A percentile compares a stretch with the other conserved stretches of the same genome.
Evolutionary conservation across 306 rosid genomes (phyloP).

Genomic region (Gynostemma pentaphyllum): DNA sequence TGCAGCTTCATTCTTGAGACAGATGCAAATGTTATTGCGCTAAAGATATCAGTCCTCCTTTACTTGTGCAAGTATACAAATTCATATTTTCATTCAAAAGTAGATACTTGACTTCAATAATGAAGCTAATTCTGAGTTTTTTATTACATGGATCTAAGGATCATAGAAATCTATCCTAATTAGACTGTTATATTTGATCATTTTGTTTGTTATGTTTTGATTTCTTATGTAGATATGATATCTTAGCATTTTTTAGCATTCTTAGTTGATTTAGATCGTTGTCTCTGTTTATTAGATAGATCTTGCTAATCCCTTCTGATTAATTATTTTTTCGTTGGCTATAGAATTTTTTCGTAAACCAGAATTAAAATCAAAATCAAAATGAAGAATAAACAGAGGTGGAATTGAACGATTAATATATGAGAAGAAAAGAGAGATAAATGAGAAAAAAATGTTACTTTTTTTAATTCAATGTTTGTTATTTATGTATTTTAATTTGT

Average conservation of each 20-base stretch:
- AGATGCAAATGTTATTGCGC: conserved; percentile 61
- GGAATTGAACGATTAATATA: too few species aligned
- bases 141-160: not conserved
- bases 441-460: too few species aligned
- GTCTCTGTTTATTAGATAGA: not conserved
- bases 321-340: too few species aligned
- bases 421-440: too few species aligned
- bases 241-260: not conserved
- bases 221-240: conserved; percentile 6
- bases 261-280: not conserved
- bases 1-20: conserved; percentile 80
- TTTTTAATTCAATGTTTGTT: too few species aligned
- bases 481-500: too few species aligned
- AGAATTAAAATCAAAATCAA: too few species aligned
- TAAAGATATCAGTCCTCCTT: conserved; percentile 70
- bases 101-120: too few species aligned
- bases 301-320: not conserved
- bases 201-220: not conserved
- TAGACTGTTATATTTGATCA: not conserved
- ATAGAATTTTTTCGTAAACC: not conserved
- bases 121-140: not conserved
- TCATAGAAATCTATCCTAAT: not conserved
- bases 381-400: too few species aligned
- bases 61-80: conserved; percentile 70
- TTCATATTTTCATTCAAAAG: too few species aligned